Conservation (phyloP, 1,284 basidiomycete species). For the Cryptococcus sp. region DNA sequence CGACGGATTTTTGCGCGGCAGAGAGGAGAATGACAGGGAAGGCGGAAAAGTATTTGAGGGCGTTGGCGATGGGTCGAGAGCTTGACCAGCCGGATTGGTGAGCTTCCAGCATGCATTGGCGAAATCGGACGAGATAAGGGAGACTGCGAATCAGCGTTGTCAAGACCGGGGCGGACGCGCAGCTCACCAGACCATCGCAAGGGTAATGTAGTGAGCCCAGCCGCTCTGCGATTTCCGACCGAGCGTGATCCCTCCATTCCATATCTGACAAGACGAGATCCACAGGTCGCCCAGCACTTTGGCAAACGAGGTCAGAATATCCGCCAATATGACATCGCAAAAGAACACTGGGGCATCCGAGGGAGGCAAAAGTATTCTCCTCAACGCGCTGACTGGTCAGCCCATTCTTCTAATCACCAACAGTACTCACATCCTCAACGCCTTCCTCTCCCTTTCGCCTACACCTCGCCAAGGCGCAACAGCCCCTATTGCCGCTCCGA, state of each 20-base stretch:
- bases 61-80: slow-evolving; percentile 79
- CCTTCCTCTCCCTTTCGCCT: slow-evolving; percentile 63
- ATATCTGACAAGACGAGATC: slow-evolving; percentile 75
- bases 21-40: slow-evolving; percentile 97
- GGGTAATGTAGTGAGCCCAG: slow-evolving; percentile 65
- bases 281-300: slow-evolving; percentile 94
- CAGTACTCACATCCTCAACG: slow-evolving; percentile 62
- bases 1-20: slow-evolving; percentile 70
- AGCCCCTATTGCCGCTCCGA: slow-evolving; percentile 57
- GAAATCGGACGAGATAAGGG: slow-evolving; percentile 84
- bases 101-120: slow-evolving; percentile 90
- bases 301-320: slow-evolving; percentile 92
- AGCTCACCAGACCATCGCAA: slow-evolving; percentile 76
- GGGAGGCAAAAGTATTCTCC: slow-evolving; percentile 67
- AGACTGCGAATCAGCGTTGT: slow-evolving; percentile 53
- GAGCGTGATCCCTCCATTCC: slow-evolving; percentile 60
- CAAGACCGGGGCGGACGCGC: background rate
- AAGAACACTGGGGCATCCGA: slow-evolving; percentile 67
- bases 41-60: slow-evolving; percentile 91
- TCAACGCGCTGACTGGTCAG: slow-evolving; percentile 53
- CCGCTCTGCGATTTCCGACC: slow-evolving; percentile 59
- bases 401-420: background rate
- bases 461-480: slow-evolving; percentile 63
- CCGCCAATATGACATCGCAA: slow-evolving; percentile 87
- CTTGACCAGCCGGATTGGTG: slow-evolving; percentile 60